Evolutionary conservation across 805 yeast species (phyloP).

Genomic region (Tetrapisispora namnaoensis): DNA sequence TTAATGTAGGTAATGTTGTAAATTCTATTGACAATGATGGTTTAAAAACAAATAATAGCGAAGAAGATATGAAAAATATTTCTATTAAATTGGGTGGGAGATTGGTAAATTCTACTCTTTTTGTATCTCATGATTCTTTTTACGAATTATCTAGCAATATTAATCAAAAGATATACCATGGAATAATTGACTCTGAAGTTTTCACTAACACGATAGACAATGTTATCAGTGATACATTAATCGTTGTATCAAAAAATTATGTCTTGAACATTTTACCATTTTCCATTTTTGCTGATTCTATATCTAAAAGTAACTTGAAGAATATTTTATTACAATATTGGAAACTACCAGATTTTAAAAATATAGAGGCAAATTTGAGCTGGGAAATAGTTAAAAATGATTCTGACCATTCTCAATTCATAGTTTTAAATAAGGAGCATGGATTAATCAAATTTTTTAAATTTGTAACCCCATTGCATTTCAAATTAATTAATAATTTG

Average conservation of each 20-base stretch:
- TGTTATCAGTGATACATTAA: constrained; percentile 5
- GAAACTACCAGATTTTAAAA: constrained; percentile 8
- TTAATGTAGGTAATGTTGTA: background rate
- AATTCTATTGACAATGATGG: background rate
- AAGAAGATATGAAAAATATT: too few species aligned
- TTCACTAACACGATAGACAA: constrained; percentile 2
- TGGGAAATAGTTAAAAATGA: constrained; percentile 14
- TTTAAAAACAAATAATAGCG: background rate
- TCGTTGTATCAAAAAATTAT: constrained; percentile 9
- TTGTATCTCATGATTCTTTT: constrained; percentile 11
- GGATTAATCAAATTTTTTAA: constrained; percentile 18
- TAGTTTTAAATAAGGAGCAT: constrained; percentile 7
- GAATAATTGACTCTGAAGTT: constrained; percentile 15
- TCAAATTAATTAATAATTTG: constrained; percentile 17
- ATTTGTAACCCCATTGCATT: constrained; percentile 9
- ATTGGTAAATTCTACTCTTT: constrained; percentile 3
- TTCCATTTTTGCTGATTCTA: background rate
- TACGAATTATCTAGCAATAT: constrained; percentile 6
- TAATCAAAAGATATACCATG: constrained; percentile 7
- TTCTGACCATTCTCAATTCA: constrained; percentile 9
- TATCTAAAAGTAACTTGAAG: constrained; percentile 1
- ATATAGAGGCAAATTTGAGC: constrained; percentile 2
- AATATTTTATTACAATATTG: constrained; percentile 15
- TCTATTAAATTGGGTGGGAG: background rate
- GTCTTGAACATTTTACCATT: constrained; percentile 10